These are phyloP conservation scores for Lumnitzera littorea DNA, from an alignment of 345 rosid species.

Conservation along the genomic window DNA sequence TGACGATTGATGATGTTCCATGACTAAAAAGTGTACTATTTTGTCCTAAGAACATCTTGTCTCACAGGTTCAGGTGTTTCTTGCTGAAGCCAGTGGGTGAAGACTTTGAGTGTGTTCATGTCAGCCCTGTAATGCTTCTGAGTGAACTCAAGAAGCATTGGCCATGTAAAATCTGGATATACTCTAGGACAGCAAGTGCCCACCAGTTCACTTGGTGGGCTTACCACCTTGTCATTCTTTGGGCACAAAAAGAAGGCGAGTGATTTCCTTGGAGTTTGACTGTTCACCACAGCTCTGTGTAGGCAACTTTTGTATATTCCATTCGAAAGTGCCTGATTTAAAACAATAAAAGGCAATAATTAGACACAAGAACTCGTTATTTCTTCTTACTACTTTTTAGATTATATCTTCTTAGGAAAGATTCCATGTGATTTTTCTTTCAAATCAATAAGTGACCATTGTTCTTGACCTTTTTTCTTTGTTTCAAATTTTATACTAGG, in stretches of 20 bases:
- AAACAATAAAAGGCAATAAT: neutral
- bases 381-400: no score
- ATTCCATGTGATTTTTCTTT: no score
- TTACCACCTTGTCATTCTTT: conserved; percentile 59
- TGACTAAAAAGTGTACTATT: no score
- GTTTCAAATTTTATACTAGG: no score
- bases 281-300: conserved; percentile 95
- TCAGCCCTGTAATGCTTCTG: conserved; percentile 52
- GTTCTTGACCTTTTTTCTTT: no score
- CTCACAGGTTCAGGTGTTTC: neutral
- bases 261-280: conserved; percentile 69
- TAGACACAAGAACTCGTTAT: no score
- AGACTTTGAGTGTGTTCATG: conserved; percentile 41
- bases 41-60: neutral
- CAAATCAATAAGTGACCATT: no score
- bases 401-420: no score
- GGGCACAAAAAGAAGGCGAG: conserved; percentile 96
- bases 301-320: conserved; percentile 83
- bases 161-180: conserved; percentile 66
- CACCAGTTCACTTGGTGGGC: conserved; percentile 69
- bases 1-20: neutral
- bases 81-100: conserved; percentile 33
- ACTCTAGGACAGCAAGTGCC: conserved; percentile 41
- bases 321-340: conserved; percentile 73
- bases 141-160: conserved; percentile 39